Evolutionary conservation across 2,329 filamentous ascomycete species (phyloP), one percentile per base, ranked within the genome.

Genomic region (Colletotrichum sp.): DNA sequence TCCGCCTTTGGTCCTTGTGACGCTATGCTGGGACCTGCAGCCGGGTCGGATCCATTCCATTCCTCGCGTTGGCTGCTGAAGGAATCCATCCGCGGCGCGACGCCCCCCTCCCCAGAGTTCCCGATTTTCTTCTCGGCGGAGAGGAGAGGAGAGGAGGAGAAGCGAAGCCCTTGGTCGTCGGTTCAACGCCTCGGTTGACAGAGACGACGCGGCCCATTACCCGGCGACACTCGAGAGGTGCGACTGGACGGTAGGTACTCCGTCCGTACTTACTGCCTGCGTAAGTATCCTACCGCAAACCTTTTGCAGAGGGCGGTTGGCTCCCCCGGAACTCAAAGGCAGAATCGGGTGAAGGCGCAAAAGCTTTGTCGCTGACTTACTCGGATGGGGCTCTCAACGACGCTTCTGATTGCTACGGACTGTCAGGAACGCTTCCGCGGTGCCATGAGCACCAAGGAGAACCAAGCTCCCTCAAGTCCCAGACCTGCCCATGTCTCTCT

Each of bases 21-120:
- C 74, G 59, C 74, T 74, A 73, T 74, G 59, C 70, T 65, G 70
- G 74, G 74, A 76, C 74, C 74, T 76, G 74, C 70, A 76, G 74
- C 57, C 44, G 69, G 65, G 70, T 65, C 59, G 70, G 73, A 24
- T 63, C 59, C 59, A 36, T 74, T 64, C 70, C 59, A 68, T 74
- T 52, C 63, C 69, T 72, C 63, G 59, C 64, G 70, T 73, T 73
- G 57, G 64, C 70, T 72, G 69, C 65, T 76, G 70, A 74, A 74
- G 70, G 74, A 76, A 73, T 21, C 64, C 70, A 65, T 73, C 64
- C 59, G 70, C 59, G 44, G 63, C 39, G 32, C 69, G 52, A 52
- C 44, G 55, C 34, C 39, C 49, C 73, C 74, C 70, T 74, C 74
- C 52, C 65, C 71, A 76, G 71, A 39, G 59, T 57, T 65, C 70